Conservation (phyloP, 2,329 filamentous ascomycete species). For the Alternaria solani region DNA sequence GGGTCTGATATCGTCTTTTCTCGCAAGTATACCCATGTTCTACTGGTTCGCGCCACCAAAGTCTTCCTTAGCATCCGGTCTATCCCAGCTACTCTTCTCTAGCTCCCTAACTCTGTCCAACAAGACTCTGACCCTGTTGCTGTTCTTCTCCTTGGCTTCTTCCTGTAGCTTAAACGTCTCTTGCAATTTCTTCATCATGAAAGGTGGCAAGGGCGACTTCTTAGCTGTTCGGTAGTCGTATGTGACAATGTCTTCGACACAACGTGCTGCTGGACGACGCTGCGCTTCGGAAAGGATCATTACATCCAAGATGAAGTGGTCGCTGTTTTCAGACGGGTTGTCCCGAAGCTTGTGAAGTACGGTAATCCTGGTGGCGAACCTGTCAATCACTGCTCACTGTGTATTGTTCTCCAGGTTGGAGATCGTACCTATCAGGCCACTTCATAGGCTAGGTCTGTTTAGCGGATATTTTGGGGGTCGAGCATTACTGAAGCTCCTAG, state of each 20-base stretch:
- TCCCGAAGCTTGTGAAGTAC: constrained; percentile 79
- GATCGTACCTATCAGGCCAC: constrained; percentile 70
- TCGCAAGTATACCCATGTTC: not conserved
- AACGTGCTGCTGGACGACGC: constrained; percentile 75
- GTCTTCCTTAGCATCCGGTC: constrained; percentile 75
- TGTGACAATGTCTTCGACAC: constrained; percentile 78
- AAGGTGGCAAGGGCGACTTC: constrained; percentile 66
- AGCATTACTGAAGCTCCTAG: not conserved
- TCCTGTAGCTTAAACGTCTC: constrained; percentile 70
- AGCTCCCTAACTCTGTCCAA: constrained; percentile 59
- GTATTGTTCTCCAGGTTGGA: not conserved
- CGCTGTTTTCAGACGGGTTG: constrained; percentile 58
- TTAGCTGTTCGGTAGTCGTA: constrained; percentile 73
- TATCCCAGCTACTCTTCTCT: constrained; percentile 79
- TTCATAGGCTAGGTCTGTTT: constrained; percentile 68
- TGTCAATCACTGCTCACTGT: not conserved
- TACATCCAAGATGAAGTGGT: constrained; percentile 68
- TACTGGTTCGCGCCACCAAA: constrained; percentile 49
- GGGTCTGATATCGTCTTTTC: not conserved
- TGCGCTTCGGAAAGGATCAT: constrained; percentile 78
- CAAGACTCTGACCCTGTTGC: constrained; percentile 63
- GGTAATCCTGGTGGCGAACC: constrained; percentile 63
- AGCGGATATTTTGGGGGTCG: not conserved
- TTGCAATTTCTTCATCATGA: constrained; percentile 68
- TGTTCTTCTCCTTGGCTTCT: constrained; percentile 62